phyloP scores from a whole-genome alignment of 768 basidiomycete genomes.

The Artomyces pyxidatus region DNA sequence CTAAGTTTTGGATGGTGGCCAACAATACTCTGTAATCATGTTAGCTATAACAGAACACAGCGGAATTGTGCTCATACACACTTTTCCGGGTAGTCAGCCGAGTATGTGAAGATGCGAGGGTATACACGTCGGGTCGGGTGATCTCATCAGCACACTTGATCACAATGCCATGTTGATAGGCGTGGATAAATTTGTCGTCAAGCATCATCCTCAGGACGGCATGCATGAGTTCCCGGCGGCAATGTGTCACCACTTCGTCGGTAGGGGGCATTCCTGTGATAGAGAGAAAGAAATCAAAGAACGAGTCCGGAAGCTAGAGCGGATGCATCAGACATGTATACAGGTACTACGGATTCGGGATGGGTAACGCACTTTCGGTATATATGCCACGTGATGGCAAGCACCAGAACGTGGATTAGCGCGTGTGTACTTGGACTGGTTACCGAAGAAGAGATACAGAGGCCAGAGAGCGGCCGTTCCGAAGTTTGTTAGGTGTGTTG shows the following conservation, averaged over 20 bases:
- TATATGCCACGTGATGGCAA: slow-evolving; percentile 16
- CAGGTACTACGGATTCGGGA: not conserved
- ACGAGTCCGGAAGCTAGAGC: slow-evolving; percentile 22
- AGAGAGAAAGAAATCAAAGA: slow-evolving; percentile 21
- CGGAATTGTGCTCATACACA: slow-evolving; percentile 8
- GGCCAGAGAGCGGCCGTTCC: slow-evolving; percentile 21
- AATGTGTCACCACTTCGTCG: slow-evolving; percentile 21
- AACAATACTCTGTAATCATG: slow-evolving; percentile 20
- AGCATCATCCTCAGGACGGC: slow-evolving; percentile 21
- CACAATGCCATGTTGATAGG: slow-evolving; percentile 22
- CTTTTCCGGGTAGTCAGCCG: slow-evolving; percentile 31
- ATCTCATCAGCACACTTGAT: slow-evolving; percentile 23
- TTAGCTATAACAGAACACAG: not conserved
- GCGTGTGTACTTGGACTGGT: slow-evolving; percentile 17
- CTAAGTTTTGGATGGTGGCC: slow-evolving; percentile 18
- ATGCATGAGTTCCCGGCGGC: slow-evolving; percentile 26
- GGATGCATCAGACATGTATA: not conserved
- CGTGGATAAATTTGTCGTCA: slow-evolving; percentile 17
- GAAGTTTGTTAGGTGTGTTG: slow-evolving; percentile 21
- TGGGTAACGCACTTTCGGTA: slow-evolving; percentile 13
- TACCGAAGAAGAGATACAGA: slow-evolving; percentile 16
- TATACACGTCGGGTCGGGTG: slow-evolving; percentile 16
- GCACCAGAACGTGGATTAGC: slow-evolving; percentile 5
- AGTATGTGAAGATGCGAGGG: slow-evolving; percentile 22
- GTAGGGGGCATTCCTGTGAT: slow-evolving; percentile 11